Evolutionary conservation across 148 eudicot species (phyloP), one percentile per base, ranked within the genome.

Genomic region (Chenopodium berlandieri): DNA sequence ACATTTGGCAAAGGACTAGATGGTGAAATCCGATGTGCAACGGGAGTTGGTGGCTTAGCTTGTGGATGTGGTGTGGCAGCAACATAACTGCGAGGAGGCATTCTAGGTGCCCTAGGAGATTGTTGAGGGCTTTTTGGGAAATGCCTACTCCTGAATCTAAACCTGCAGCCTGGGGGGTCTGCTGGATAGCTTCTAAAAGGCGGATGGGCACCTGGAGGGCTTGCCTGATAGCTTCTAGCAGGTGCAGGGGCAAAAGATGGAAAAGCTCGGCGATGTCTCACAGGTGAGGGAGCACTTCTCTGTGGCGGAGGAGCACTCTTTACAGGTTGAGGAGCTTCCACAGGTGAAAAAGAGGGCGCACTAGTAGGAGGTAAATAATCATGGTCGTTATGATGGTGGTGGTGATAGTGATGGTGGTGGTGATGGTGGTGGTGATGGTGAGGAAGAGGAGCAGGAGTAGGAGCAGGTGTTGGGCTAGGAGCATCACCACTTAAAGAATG

Each of bases 1-100:
- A 86, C 97, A 85, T 85, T 85, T 68, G 94, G 97, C 78, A 89
- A 78, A 27, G 91, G 94, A 80, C 94, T 91, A 31, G 86, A 83
- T 22, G 89, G 86, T 83, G 94, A 87, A 86, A 83, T 82, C 37
- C 67, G 79, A 79, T 87, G 85, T 20, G 77, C 56, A 40, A 78
- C 83, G 58, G 89, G 85, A 69, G 90, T 72, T 4, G 90, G 94
- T 8, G 92, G 82, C 76, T 81, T 78, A 65, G 66, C 85, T 78
- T 46, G 87, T 80, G 77, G 88, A 60, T 85, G 90, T 44, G 86
- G 92, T 32, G 87, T 64, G 54, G 88, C 87, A 68, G 90, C 82
- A 12, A 71, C 78, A 76, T 58, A 52, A 76, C 83, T 80, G 12
- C 75, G 87, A 46, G 92, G 89, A 83, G 85, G 82, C 40, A 75